A percentile compares a stretch with the other conserved stretches of the same genome.
These are phyloP conservation scores for Saccharomycopsis javanensis DNA, from an alignment of 805 yeast genomes.

Conservation along the genomic window DNA sequence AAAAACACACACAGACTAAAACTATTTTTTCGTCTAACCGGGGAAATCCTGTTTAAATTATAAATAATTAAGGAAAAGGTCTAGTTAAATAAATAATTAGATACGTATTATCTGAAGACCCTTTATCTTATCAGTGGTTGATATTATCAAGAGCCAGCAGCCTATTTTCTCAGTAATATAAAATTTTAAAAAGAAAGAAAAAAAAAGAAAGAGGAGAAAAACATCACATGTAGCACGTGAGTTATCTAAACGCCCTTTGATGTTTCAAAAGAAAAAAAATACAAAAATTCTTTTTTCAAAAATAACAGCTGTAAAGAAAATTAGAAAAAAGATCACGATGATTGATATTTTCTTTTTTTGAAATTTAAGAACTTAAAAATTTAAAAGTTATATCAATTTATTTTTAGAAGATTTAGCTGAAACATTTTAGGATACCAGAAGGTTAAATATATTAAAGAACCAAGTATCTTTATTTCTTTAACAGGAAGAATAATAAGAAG, in stretches of 20 bases:
- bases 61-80: neutral
- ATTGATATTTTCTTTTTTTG: too few relatives aligned
- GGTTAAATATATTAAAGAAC: too few relatives aligned
- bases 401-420: too few relatives aligned
- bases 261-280: too few relatives aligned
- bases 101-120: too few relatives aligned
- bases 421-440: too few relatives aligned
- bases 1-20: too few relatives aligned
- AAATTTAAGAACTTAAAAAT: neutral
- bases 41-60: neutral
- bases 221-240: neutral
- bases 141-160: neutral
- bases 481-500: neutral
- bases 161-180: neutral
- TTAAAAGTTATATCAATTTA: neutral
- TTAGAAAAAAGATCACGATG: neutral
- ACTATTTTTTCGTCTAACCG: too few relatives aligned
- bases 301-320: constrained; percentile 1
- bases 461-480: too few relatives aligned
- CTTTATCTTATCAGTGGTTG: neutral
- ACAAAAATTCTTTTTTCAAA: neutral
- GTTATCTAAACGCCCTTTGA: neutral
- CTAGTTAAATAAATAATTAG: neutral
- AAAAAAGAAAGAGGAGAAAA: neutral
- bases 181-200: neutral